Evolutionary conservation across 345 rosid species (phyloP).

Genomic region (Hibiscus syriacus): DNA sequence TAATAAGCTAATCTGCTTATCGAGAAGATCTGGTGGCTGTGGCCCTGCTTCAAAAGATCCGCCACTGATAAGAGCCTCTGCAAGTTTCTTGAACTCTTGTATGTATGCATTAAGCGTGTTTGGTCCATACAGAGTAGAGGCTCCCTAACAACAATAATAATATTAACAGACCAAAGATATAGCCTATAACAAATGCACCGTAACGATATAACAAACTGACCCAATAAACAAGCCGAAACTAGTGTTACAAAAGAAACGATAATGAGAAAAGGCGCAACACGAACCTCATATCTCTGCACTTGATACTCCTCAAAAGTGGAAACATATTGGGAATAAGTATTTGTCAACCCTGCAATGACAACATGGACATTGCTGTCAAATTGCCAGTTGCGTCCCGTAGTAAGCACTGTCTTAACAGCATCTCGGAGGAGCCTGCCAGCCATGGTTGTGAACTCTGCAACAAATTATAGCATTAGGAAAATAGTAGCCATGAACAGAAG

Average conservation of each 20-base stretch:
- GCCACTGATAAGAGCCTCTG: conserved; percentile 45
- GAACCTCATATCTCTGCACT: conserved; percentile 68
- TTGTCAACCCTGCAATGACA: conserved; percentile 63
- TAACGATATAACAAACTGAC: neutral
- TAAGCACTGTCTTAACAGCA: conserved; percentile 44
- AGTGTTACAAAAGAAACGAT: neutral
- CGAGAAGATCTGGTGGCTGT: conserved; percentile 62
- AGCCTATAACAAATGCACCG: neutral
- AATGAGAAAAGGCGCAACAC: conserved; percentile 4
- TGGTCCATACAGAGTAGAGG: conserved; percentile 78
- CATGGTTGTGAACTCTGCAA: conserved; percentile 69
- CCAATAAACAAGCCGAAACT: neutral
- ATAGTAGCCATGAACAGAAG: neutral
- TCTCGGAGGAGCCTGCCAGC: conserved; percentile 75
- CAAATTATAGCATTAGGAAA: neutral
- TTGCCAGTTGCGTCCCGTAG: conserved; percentile 22
- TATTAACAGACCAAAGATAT: neutral
- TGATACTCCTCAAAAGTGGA: conserved; percentile 65
- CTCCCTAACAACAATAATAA: conserved; percentile 44
- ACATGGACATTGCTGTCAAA: conserved; percentile 38
- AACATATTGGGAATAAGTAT: conserved; percentile 63
- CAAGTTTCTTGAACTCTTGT: conserved; percentile 82
- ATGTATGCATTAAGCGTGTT: conserved; percentile 77
- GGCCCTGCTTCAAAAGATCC: conserved; percentile 45
- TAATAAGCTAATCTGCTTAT: conserved; percentile 61